Percentiles rank a stretch among this genome's conserved stretches.
Conservation (phyloP, 2,329 filamentous ascomycete genomes). For the Aureobasidium sp. region DNA sequence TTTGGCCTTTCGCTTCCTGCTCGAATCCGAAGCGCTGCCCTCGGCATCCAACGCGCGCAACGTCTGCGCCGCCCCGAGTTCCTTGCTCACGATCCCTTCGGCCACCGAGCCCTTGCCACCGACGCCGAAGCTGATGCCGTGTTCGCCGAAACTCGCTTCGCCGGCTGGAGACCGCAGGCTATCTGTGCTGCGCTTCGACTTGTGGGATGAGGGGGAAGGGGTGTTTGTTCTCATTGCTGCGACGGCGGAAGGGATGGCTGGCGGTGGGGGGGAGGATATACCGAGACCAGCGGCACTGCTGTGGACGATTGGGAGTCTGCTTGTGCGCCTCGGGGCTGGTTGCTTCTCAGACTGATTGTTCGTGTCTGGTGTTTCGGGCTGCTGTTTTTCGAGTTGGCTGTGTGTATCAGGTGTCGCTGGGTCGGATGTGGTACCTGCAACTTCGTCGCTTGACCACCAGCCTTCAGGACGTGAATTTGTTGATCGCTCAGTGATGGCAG, state of each 20-base stretch:
- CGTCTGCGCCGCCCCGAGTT: slow-evolving; percentile 1
- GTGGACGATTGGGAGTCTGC: not conserved
- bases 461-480: slow-evolving; percentile 13
- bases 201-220: slow-evolving; percentile 2
- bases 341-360: not conserved
- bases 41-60: slow-evolving; percentile 1
- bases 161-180: slow-evolving; percentile 11
- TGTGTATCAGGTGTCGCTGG: slow-evolving; percentile 7
- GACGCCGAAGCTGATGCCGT: slow-evolving; percentile 3
- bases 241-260: not conserved
- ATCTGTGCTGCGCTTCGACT: slow-evolving; percentile 14
- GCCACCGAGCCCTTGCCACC: slow-evolving; percentile 11
- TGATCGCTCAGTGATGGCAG: slow-evolving; percentile 8
- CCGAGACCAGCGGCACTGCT: not conserved
- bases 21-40: not conserved
- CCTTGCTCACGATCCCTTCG: slow-evolving; percentile 12
- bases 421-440: slow-evolving; percentile 11
- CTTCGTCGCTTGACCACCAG: slow-evolving; percentile 12
- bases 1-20: slow-evolving; percentile 3
- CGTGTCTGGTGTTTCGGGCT: not conserved
- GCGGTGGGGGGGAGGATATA: not conserved
- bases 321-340: not conserved
- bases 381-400: not conserved
- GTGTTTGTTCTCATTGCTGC: not conserved
- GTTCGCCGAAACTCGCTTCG: slow-evolving; percentile 10